Percentiles rank a stretch among this genome's conserved stretches.
Evolutionary conservation across 75 land plant genomes (phyloP).

Genomic region (Adiantum capillusveneris): DNA sequence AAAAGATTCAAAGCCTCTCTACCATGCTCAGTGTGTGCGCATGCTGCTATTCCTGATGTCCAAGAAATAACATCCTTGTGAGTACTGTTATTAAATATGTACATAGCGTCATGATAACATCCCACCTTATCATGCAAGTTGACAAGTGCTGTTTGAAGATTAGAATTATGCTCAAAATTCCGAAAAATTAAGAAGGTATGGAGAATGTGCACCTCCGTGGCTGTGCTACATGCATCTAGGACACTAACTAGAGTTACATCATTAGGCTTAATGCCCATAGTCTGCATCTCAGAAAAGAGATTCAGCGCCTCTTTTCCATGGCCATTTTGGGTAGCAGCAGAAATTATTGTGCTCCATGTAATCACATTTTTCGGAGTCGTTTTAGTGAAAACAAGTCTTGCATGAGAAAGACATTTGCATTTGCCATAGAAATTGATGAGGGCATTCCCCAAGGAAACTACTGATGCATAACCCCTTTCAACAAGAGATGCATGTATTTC

Average conservation of each 20-base stretch:
- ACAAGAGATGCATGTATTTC: constrained; percentile 12
- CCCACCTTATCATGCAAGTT: constrained; percentile 79
- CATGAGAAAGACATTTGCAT: constrained; percentile 20
- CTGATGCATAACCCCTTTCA: constrained; percentile 13
- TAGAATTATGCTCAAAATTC: background rate
- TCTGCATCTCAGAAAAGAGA: constrained; percentile 11
- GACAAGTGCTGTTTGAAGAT: constrained; percentile 40
- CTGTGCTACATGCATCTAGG: constrained; percentile 8
- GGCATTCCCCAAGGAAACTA: constrained; percentile 19
- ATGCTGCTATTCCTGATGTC: constrained; percentile 9
- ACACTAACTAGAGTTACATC: constrained; percentile 15
- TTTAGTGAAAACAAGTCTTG: constrained; percentile 16
- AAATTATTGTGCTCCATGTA: constrained; percentile 29
- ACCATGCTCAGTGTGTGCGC: background rate
- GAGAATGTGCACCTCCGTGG: background rate
- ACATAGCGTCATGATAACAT: constrained; percentile 39
- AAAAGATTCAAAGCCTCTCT: constrained; percentile 4
- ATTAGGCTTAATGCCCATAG: constrained; percentile 12
- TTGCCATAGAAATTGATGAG: constrained; percentile 34
- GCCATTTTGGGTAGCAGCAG: constrained; percentile 21
- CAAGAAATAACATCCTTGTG: constrained; percentile 4
- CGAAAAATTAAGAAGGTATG: background rate
- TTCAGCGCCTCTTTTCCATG: constrained; percentile 12
- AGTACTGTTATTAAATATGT: constrained; percentile 7
- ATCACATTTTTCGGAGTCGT: constrained; percentile 10